These are phyloP conservation scores for Acanthochlamys bracteata DNA, from an alignment of 106 monocot genomes.

Conservation along the genomic window DNA sequence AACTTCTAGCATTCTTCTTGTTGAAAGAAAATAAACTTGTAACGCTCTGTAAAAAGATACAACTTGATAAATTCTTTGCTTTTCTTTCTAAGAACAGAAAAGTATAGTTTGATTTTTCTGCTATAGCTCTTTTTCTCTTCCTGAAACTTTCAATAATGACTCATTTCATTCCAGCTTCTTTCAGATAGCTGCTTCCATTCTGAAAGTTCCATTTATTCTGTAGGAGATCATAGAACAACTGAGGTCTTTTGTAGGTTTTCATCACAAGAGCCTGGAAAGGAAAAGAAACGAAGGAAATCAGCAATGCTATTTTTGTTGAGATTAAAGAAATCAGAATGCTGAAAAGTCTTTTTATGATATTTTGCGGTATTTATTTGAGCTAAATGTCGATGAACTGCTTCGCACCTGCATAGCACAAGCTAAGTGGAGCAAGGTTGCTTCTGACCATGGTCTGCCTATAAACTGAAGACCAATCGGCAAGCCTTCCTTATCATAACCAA, in stretches of 20 bases:
- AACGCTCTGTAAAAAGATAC: too few relatives aligned
- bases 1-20: too few relatives aligned
- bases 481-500: conserved; percentile 64
- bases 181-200: too few relatives aligned
- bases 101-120: too few relatives aligned
- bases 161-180: too few relatives aligned
- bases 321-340: neutral
- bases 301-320: neutral
- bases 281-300: neutral
- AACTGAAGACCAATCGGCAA: conserved; percentile 92
- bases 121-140: too few relatives aligned
- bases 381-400: too few relatives aligned
- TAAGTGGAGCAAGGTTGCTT: conserved; percentile 83
- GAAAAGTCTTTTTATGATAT: neutral
- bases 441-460: conserved; percentile 92
- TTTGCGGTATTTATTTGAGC: neutral
- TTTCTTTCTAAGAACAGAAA: too few relatives aligned
- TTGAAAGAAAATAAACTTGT: too few relatives aligned
- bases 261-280: conserved; percentile 45
- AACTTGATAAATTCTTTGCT: too few relatives aligned
- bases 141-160: too few relatives aligned
- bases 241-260: conserved; percentile 52
- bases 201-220: too few relatives aligned
- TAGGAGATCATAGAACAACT: conserved; percentile 73
- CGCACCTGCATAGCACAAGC: conserved; percentile 78